Conservation (phyloP, 2,329 filamentous ascomycete species). For the Fusarium sp. region DNA sequence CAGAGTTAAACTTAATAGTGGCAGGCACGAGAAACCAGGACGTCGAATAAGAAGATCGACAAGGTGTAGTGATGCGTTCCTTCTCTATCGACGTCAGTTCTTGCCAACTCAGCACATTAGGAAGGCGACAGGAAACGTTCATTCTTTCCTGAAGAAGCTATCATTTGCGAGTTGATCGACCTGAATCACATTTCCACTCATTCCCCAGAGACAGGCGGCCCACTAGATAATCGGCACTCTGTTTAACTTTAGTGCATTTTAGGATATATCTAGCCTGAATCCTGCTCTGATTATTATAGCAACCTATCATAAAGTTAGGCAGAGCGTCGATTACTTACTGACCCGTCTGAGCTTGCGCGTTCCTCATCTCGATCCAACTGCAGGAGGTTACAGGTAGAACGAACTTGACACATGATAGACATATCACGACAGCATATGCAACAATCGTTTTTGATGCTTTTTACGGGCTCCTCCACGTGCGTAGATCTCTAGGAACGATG, state of each 20-base stretch:
- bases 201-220: background rate
- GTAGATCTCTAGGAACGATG: slow-evolving; percentile 5
- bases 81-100: slow-evolving; percentile 15
- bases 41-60: slow-evolving; percentile 11
- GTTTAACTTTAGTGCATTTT: too few species aligned
- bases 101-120: slow-evolving; percentile 10
- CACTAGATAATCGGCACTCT: too few species aligned
- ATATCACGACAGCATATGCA: background rate
- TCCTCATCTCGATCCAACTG: slow-evolving; percentile 22
- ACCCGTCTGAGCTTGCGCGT: background rate
- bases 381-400: slow-evolving; percentile 7
- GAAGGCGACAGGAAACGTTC: slow-evolving; percentile 3
- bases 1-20: slow-evolving; percentile 10
- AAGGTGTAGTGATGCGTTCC: slow-evolving; percentile 1
- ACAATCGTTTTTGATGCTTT: slow-evolving; percentile 8
- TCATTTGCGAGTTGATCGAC: background rate
- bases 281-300: too few species aligned
- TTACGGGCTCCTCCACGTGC: background rate
- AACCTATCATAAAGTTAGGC: too few species aligned
- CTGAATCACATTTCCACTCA: slow-evolving; percentile 3
- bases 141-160: slow-evolving; percentile 8
- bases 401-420: slow-evolving; percentile 6
- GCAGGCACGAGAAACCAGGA: background rate
- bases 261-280: too few species aligned
- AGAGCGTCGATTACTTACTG: too few species aligned